Evolutionary conservation across 129 eudicot genomes (phyloP), one percentile per base, ranked within the genome.

Genomic region (Cynara cardunculus): DNA sequence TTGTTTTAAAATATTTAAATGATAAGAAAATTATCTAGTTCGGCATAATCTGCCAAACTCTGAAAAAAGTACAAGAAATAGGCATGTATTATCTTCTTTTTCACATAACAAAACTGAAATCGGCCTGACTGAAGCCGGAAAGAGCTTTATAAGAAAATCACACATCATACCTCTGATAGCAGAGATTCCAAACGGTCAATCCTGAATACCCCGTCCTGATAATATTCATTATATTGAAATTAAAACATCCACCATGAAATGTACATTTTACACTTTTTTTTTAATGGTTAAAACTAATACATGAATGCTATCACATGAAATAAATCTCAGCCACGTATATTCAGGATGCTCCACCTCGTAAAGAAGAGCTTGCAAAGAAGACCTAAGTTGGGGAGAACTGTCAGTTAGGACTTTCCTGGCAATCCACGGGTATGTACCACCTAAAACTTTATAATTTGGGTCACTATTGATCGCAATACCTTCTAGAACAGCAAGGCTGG

Each of bases 381-480:
- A 86, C 84, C 85, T 81, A 77, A 96, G 87, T 82, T 91, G 89
- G 19, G 99, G 97, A 46, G 99, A 96, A 79, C 88, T 88, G 85
- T 88, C 97, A 39, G 89, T 92, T 67, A 96, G 91, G 67, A 96
- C 98, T 83, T 96, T 96, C 74, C 89, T 85, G 77, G 99, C 99
- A 82, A 96, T 96, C 97, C 97, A 96, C 61, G 99, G 99, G 85
- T 92, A 96, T n/a, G 99, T 90, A 80, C 95, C 90, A 30, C 99
- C 99, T 89, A 96, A 84, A 70, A 96, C 99, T 82, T 96, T 96
- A 89, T 96, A 96, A 83, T 93, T 84, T 66, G 98, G 99, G 75
- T 96, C 85, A 61, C 81, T 80, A 88, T 87, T 86, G 77, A 92
- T 83, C 5, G 99, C 99, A 76, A 96, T 89, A 64, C 99, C 99